Percentiles rank a stretch among this genome's conserved stretches.
Evolutionary conservation across 108 stramenopile species (phyloP).

Genomic region (Stephanodiscus minutulus): DNA sequence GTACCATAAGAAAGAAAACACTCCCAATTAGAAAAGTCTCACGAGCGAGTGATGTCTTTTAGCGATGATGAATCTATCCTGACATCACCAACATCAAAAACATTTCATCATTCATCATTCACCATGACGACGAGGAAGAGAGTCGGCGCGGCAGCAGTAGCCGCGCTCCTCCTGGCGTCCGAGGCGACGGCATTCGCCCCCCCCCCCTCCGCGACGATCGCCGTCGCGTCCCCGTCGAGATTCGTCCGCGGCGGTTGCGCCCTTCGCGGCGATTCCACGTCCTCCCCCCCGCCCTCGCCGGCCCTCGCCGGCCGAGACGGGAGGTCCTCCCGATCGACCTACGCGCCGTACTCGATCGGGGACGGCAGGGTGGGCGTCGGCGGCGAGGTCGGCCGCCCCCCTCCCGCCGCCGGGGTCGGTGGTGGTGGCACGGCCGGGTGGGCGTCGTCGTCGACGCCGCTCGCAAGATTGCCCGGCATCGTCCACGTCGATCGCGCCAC

Average conservation of each 20-base stretch:
- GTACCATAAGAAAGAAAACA: too few species aligned
- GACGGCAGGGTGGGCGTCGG: neutral
- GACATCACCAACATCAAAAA: too few species aligned
- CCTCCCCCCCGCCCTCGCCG: neutral
- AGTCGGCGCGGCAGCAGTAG: too few species aligned
- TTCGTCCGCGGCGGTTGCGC: neutral
- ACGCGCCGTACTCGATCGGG: neutral
- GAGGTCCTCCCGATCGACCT: neutral
- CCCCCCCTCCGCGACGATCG: neutral
- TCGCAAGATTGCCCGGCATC: neutral
- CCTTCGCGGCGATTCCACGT: neutral
- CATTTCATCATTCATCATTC: too few species aligned
- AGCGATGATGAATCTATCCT: too few species aligned
- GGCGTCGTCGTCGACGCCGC: neutral
- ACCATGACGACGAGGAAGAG: too few species aligned
- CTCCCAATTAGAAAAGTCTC: too few species aligned
- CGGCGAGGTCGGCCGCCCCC: neutral
- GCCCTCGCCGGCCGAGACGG: neutral
- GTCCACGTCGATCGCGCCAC: neutral
- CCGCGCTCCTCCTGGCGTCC: neutral
- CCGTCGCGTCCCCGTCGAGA: neutral
- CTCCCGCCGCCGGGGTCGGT: neutral
- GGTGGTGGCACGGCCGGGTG: too few species aligned
- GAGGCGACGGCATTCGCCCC: neutral
- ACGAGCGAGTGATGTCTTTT: too few species aligned